Percentiles rank a stretch among this genome's conserved stretches.
These are phyloP conservation scores for Mikania micrantha DNA, from an alignment of 129 eudicot genomes.

Conservation along the genomic window DNA sequence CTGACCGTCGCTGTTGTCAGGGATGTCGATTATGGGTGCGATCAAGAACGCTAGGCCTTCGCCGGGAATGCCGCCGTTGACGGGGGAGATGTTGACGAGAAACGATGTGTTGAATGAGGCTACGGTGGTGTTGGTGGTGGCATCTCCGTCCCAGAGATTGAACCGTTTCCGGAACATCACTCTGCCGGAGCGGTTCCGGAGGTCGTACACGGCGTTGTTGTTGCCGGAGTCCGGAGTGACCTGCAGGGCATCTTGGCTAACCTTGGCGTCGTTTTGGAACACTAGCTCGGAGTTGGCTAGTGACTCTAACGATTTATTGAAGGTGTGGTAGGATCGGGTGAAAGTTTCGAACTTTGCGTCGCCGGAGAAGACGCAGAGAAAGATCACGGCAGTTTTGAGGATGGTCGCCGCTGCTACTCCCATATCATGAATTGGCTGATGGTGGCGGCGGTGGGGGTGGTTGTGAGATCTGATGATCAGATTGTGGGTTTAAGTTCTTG, in stretches of 20 bases:
- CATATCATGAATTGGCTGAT: slow-evolving; percentile 10
- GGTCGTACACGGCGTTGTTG: background rate
- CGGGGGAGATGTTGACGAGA: slow-evolving; percentile 36
- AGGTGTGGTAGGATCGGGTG: background rate
- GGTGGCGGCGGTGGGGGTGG: background rate
- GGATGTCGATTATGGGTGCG: slow-evolving; percentile 34
- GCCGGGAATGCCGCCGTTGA: slow-evolving; percentile 15
- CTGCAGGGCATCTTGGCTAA: slow-evolving; percentile 47
- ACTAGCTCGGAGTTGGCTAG: background rate
- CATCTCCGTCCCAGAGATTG: slow-evolving; percentile 35
- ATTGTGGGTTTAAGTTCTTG: slow-evolving; percentile 17
- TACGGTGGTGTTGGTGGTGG: background rate
- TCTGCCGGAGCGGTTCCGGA: slow-evolving; percentile 40
- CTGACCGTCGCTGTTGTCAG: slow-evolving; percentile 44
- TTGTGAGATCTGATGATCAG: background rate
- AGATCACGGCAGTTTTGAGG: slow-evolving; percentile 5
- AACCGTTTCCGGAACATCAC: slow-evolving; percentile 27
- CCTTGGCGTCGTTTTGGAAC: slow-evolving; percentile 16
- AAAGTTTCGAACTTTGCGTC: slow-evolving; percentile 9
- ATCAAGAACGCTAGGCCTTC: slow-evolving; percentile 74
- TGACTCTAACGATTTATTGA: background rate
- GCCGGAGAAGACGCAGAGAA: slow-evolving; percentile 10
- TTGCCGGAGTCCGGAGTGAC: slow-evolving; percentile 55
- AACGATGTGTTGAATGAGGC: slow-evolving; percentile 70
- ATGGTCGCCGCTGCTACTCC: slow-evolving; percentile 11